Evolutionary conservation across 2,329 filamentous ascomycete genomes (phyloP), one percentile per base, ranked within the genome.

Genomic region (Aspergillus thermomutatus): DNA sequence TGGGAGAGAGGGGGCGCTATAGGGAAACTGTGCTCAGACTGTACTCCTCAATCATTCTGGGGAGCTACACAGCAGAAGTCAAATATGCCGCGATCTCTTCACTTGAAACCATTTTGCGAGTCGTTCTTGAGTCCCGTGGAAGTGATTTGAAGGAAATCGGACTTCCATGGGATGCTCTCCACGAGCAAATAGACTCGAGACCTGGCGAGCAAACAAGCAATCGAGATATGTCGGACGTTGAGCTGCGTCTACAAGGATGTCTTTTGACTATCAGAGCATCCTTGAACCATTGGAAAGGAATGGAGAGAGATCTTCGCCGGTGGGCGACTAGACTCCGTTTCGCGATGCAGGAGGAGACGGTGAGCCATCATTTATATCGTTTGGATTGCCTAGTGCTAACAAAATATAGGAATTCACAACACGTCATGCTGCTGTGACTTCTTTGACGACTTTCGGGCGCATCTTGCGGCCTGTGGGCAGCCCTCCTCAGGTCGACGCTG

Each of bases 341-440:
- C 48, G 74, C 75, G 0, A 64, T 77, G 47, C 62, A 64, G n/a
- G 75, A 77, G 56, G 74, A 77, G 62, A 77, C 74, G 0, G 75
- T 77, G 63, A 62, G 73, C 65, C 21, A 49, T 48, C 4, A 41
- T 17, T 23, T 7, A 3, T 19, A 43, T 14, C 3, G 19, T n/a
- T 8, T 21, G 8, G 4, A 27, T 14, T 3, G 2, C 10, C 40
- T 28, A 9, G 27, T 43, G 26, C 59, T 64, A 45, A 67, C 25
- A 19, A 11, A 14, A 31, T 4, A 2, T 34, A 76, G 74, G 74
- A 75, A 63, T 77, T 73, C 43, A 72, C 72, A 7, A 75, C 73
- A 2, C 68, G 74, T 6, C 67, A 71, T 52, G 69, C 74, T n/a
- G 75, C 74, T 5, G 67, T 68, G 1, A 57, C 62, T 45, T 77